These are phyloP conservation scores for Echium plantagineum DNA, from an alignment of 257 asterid genomes.

Conservation along the genomic window DNA sequence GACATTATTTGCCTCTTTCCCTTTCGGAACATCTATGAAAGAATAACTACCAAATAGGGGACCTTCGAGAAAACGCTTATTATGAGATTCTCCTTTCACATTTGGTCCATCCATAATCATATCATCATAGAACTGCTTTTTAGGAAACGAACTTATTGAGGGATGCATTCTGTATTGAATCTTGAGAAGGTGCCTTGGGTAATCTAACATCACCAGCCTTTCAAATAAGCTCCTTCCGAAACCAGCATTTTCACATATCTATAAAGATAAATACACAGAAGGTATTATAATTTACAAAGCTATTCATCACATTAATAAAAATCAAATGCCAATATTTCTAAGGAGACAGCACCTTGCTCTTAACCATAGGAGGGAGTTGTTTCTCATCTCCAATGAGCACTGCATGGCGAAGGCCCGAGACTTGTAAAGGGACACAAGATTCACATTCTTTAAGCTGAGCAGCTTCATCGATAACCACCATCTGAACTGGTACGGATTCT, in stretches of 20 bases:
- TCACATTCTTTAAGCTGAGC: conserved; percentile 86
- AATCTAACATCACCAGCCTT: conserved; percentile 51
- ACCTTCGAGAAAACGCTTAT: conserved; percentile 32
- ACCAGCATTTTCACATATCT: conserved; percentile 40
- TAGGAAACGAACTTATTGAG: conserved; percentile 62
- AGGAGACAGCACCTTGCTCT: conserved; percentile 45
- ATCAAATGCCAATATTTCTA: background rate
- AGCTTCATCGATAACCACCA: conserved; percentile 72
- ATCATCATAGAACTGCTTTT: conserved; percentile 39
- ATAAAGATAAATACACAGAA: background rate
- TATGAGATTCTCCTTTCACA: conserved; percentile 27
- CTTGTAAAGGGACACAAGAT: conserved; percentile 55
- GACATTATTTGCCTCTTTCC: conserved; percentile 35
- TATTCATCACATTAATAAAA: background rate
- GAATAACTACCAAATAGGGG: conserved; percentile 47
- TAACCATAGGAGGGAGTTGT: conserved; percentile 84
- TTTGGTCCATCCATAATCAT: conserved; percentile 41
- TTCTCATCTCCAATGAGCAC: conserved; percentile 68
- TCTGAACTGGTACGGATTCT: conserved; percentile 18
- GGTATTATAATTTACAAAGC: background rate
- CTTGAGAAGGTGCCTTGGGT: conserved; percentile 42
- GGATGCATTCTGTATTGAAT: conserved; percentile 89
- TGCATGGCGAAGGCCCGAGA: conserved; percentile 56
- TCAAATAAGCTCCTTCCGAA: conserved; percentile 77
- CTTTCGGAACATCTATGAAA: conserved; percentile 42